Evolutionary conservation across 2,329 filamentous ascomycete species (phyloP), one percentile per base, ranked within the genome.

Genomic region (Penicillium sp.): DNA sequence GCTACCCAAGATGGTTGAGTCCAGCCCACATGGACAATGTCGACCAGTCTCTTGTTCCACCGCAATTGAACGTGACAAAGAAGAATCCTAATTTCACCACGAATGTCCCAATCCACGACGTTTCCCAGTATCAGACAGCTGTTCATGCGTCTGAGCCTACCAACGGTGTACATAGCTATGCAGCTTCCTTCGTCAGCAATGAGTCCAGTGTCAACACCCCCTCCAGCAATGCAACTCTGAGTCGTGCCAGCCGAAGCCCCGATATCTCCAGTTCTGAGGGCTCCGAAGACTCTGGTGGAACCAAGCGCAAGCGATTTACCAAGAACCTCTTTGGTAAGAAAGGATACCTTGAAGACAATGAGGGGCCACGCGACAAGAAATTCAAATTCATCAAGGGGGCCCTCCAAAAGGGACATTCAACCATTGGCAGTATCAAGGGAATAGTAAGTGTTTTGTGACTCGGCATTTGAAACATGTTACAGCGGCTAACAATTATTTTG

Each of bases 241-340:
- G 19, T 25, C 30, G 30, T 48, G n/a, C 22, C 16, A 38, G n/a
- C 19, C 17, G 9, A 25, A 46, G 43, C 2, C 30, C 43, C 4
- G 30, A 35, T 46, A 5, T 0, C 19, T n/a, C 7, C 30, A 46
- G 19, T n/a, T 49, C 35, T n/a, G n/a, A 16, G 9, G n/a, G n/a
- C n/a, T 38, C 46, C 8, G 22, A 19, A 1, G 25, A 6, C 9
- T 40, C 46, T 22, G 16, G n/a, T 40, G 46, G 35, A 46, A 25
- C 19, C 46, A 26, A 38, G 28, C 17, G 37, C 37, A 40, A 30
- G 37, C 41, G 31, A 11, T 36, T 31, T 14, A 70, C 73, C 56
- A 78, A 78, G 61, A 73, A 72, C 43, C 61, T 78, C n/a, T 76
- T 78, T 53, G 76, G 75, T 6, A 65, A 69, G 33, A 69, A 74